Percentiles rank a stretch among this genome's conserved stretches.
phyloP scores from a whole-genome alignment of 1,284 basidiomycete genomes.

The Fomitopsis pinicola region DNA sequence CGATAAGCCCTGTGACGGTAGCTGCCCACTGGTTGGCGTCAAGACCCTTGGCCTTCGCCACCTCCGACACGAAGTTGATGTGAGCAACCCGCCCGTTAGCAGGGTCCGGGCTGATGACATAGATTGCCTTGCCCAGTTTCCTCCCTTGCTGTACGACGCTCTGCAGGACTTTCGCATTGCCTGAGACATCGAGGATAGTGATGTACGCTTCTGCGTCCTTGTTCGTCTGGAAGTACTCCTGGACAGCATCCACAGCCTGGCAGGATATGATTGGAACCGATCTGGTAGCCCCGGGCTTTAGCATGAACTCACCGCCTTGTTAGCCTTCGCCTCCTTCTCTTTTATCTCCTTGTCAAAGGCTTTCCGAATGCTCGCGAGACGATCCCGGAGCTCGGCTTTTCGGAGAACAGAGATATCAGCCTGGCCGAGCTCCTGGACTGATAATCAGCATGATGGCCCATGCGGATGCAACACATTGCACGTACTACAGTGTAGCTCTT shows the following conservation, averaged over 20 bases:
- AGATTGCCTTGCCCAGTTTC: slow-evolving; percentile 80
- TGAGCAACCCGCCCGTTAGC: slow-evolving; percentile 80
- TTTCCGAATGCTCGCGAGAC: slow-evolving; percentile 70
- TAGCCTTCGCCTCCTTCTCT: slow-evolving; percentile 74
- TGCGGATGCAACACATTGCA: slow-evolving; percentile 8
- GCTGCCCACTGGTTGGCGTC: slow-evolving; percentile 84
- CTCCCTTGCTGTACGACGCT: slow-evolving; percentile 73
- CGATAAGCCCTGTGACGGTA: slow-evolving; percentile 73
- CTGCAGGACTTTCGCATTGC: slow-evolving; percentile 84
- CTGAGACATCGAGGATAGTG: slow-evolving; percentile 67
- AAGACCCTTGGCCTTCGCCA: slow-evolving; percentile 57
- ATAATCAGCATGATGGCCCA: not conserved
- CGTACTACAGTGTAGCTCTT: slow-evolving; percentile 79
- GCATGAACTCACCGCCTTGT: slow-evolving; percentile 63
- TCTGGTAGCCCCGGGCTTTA: not conserved
- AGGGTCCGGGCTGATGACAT: slow-evolving; percentile 80
- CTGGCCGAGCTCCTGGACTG: slow-evolving; percentile 76
- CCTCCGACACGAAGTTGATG: slow-evolving; percentile 78
- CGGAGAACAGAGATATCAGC: slow-evolving; percentile 84
- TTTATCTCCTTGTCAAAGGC: slow-evolving; percentile 84
- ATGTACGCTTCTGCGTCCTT: slow-evolving; percentile 68
- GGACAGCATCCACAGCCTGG: slow-evolving; percentile 70
- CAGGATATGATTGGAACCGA: too few species aligned
- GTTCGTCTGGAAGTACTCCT: slow-evolving; percentile 75
- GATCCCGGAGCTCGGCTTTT: slow-evolving; percentile 81